These are phyloP conservation scores for Wilcoxina mikolae DNA, from an alignment of 495 filamentous ascomycete species.

Conservation along the genomic window DNA sequence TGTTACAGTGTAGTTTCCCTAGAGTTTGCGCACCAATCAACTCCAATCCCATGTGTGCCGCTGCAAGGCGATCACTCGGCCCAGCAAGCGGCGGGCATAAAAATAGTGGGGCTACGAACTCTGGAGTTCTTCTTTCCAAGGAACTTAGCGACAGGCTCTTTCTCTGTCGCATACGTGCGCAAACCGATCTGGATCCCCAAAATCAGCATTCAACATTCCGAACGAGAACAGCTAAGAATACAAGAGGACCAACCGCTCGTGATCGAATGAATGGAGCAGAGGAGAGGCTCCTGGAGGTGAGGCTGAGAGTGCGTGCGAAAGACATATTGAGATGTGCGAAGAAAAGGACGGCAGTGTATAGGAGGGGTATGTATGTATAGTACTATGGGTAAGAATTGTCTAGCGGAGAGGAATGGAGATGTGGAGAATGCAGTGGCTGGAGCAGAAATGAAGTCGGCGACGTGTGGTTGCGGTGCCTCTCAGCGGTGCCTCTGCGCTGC, in stretches of 20 bases:
- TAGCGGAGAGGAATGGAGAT: background rate
- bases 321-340: constrained; percentile 30
- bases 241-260: constrained; percentile 12
- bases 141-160: constrained; percentile 68
- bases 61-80: background rate
- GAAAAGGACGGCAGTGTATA: background rate
- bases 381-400: background rate
- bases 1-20: constrained; percentile 92
- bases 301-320: constrained; percentile 29
- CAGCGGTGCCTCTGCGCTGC: background rate
- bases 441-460: background rate
- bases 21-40: constrained; percentile 7
- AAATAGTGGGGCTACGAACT: constrained; percentile 42
- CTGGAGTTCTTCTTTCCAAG: constrained; percentile 72
- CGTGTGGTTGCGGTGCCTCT: background rate
- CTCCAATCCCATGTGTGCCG: constrained; percentile 2
- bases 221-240: constrained; percentile 10
- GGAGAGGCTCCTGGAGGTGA: constrained; percentile 32
- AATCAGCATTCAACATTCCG: background rate
- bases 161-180: constrained; percentile 30
- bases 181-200: constrained; percentile 12
- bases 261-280: constrained; percentile 18
- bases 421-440: background rate
- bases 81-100: background rate
- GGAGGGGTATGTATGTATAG: background rate